Conservation (phyloP, 2,329 filamentous ascomycete genomes). For the Thielaviopsis punctulata region DNA sequence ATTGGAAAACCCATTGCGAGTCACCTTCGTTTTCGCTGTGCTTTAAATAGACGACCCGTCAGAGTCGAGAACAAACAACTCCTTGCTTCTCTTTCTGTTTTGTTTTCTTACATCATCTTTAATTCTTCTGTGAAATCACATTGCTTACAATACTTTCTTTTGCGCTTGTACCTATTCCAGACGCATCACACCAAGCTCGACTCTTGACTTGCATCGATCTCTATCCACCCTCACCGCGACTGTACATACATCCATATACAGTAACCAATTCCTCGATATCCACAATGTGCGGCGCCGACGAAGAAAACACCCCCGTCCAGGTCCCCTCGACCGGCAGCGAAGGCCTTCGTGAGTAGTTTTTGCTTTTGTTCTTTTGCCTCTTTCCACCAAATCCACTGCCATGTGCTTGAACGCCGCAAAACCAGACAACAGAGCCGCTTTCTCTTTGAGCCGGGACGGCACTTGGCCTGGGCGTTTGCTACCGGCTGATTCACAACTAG, state of each 20-base stretch:
- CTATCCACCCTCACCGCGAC: background rate
- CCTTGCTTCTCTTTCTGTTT: background rate
- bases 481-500: too few species aligned
- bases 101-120: background rate
- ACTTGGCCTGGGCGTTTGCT: too few species aligned
- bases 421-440: too few species aligned
- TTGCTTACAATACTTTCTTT: background rate
- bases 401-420: background rate
- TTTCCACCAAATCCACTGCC: background rate
- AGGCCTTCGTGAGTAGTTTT: conserved; percentile 7
- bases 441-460: too few species aligned
- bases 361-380: background rate
- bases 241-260: too few species aligned
- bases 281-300: conserved; percentile 10
- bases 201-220: background rate
- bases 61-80: background rate
- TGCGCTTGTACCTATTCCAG: background rate
- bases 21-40: background rate
- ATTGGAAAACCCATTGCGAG: background rate
- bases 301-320: conserved; percentile 9
- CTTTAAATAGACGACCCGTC: background rate
- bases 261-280: background rate
- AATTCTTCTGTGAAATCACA: background rate
- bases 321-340: background rate
- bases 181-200: too few species aligned